A percentile compares a stretch with the other conserved stretches of the same genome.
Evolutionary conservation across 2,329 filamentous ascomycete species (phyloP).

Genomic region (Fonsecaea erecta): DNA sequence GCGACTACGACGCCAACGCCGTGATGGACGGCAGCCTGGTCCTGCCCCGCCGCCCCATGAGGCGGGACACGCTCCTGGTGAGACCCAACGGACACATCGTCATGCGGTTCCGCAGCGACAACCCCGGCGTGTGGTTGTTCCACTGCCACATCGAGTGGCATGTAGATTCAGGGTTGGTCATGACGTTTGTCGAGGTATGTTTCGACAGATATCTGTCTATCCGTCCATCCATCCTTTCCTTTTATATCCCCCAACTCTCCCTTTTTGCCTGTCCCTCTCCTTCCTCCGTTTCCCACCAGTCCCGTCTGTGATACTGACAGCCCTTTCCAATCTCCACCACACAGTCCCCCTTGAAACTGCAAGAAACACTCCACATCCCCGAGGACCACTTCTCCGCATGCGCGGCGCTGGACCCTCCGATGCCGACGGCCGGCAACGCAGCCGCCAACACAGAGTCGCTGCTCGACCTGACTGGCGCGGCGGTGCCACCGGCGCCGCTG

Average conservation of each 20-base stretch:
- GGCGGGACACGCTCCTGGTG: constrained; percentile 47
- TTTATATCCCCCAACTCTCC: too few species aligned
- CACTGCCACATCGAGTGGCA: constrained; percentile 48
- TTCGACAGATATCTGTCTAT: too few species aligned
- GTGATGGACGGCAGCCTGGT: constrained; percentile 31
- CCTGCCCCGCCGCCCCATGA: constrained; percentile 42
- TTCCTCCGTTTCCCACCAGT: too few species aligned
- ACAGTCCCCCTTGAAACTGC: constrained; percentile 60
- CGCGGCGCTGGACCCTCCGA: constrained; percentile 52
- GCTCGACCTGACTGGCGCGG: constrained; percentile 67
- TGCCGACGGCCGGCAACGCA: constrained; percentile 66
- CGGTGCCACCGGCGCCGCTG: constrained; percentile 59
- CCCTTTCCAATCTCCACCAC: constrained; percentile 1
- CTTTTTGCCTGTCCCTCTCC: too few species aligned
- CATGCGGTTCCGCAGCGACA: constrained; percentile 50
- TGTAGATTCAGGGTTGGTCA: constrained; percentile 41
- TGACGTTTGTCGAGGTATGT: constrained; percentile 54
- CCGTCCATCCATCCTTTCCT: too few species aligned
- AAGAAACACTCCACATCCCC: constrained; percentile 53
- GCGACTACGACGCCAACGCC: too few species aligned
- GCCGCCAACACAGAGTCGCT: constrained; percentile 70
- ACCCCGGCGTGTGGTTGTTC: constrained; percentile 51
- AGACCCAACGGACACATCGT: constrained; percentile 43
- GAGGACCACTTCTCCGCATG: constrained; percentile 36
- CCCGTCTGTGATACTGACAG: too few species aligned